A percentile compares a stretch with the other conserved stretches of the same genome.
phyloP scores from a whole-genome alignment of 495 filamentous ascomycete genomes.

The Schizothecium vesticola region DNA sequence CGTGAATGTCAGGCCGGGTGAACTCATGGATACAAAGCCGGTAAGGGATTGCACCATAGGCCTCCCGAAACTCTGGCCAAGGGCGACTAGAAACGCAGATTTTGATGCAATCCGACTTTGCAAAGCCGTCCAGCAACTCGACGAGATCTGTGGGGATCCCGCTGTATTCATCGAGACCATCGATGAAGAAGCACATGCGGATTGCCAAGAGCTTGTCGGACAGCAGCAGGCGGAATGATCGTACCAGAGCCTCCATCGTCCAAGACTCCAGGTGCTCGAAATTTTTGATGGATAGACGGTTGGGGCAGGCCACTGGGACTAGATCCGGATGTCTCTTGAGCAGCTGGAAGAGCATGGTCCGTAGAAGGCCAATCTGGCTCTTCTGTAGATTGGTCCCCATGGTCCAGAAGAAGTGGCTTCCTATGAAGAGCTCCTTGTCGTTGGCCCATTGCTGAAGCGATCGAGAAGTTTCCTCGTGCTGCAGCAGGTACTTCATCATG shows the following conservation, averaged over 20 bases:
- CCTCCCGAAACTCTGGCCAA: constrained; percentile 10
- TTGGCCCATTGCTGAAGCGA: constrained; percentile 4
- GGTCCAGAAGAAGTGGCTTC: constrained; percentile 8
- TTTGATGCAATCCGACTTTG: not conserved
- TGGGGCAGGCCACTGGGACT: not conserved
- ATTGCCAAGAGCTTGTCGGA: not conserved
- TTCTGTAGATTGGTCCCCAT: constrained; percentile 4
- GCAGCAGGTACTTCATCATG: constrained; percentile 8
- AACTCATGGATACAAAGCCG: constrained; percentile 3
- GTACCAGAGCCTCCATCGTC: not conserved
- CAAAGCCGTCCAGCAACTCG: not conserved
- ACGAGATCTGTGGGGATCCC: not conserved
- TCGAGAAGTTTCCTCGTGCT: not conserved
- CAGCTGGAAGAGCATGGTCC: constrained; percentile 5
- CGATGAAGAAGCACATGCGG: constrained; percentile 4
- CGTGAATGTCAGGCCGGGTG: constrained; percentile 6
- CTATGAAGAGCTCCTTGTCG: not conserved
- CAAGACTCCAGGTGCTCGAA: not conserved
- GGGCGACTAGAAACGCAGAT: constrained; percentile 11
- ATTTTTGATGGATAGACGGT: not conserved
- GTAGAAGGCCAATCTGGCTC: constrained; percentile 1
- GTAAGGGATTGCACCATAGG: not conserved
- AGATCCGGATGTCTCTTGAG: constrained; percentile 1
- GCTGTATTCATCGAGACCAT: constrained; percentile 15
- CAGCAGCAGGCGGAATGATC: not conserved